Evolutionary conservation across 1,284 basidiomycete genomes (phyloP), one percentile per base, ranked within the genome.

Genomic region (Leccinum variabile): DNA sequence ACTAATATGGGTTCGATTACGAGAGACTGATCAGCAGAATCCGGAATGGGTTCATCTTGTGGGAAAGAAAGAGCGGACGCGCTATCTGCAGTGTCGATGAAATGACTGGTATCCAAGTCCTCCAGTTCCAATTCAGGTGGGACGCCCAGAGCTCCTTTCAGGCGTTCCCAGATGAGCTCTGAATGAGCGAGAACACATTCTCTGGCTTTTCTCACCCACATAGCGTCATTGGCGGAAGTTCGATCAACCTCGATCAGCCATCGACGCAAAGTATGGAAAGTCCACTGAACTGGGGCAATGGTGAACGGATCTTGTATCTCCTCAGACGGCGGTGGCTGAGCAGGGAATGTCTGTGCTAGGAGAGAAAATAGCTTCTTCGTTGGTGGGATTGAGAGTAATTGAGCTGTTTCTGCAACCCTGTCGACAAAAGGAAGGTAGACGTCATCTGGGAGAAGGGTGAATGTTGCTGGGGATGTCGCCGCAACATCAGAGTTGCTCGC

Each of bases 151-250:
- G 89, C 89, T 37, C 86, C 89, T 72, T 92, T 92, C 70, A 92
- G 78, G 58, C 90, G 83, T 73, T 92, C 91, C 90, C 90, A 93
- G 63, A 92, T 87, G 57, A 91, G 82, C 72, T 93, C 90, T 28
- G 87, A 89, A 66, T 86, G 87, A 18, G 81, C 75, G 18, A 88
- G 77, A 68, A 93, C 82, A 69, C 89, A 91, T 60, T 79, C 81
- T n/a, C 89, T 84, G 1, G 84, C 81, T 32, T 82, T 81, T 65
- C 80, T 78, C 53, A 86, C 83, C 89, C 89, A 93, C 37, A 82
- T 68, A 11, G 79, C 77, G 67, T 93, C 91, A 8, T 84, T 78
- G 0, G 80, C 83, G 30, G 82, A 75, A 46, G 84, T 79, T 8
- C 91, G 82, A 64, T 87, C 82, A 33, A 87, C 77, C 50, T 78